phyloP scores from a whole-genome alignment of 768 basidiomycete species.

The Mycena olivaceomarginata region DNA sequence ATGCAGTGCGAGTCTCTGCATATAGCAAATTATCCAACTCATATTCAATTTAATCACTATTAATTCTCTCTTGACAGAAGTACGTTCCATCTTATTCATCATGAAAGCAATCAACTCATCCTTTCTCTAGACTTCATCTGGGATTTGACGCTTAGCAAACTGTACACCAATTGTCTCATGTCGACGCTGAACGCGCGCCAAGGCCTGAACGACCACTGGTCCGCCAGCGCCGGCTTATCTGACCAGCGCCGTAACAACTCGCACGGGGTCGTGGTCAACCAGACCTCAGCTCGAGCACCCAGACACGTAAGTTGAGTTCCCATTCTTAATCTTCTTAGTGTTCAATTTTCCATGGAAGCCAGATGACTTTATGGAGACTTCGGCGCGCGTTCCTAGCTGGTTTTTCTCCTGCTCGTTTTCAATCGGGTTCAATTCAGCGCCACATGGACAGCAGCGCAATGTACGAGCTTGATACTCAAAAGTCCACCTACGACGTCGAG shows the following conservation, averaged over 20 bases:
- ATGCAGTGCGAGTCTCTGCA: constrained; percentile 62
- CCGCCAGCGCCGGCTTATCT: constrained; percentile 46
- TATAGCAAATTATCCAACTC: not conserved
- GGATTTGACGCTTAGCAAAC: constrained; percentile 67
- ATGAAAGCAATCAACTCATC: not conserved
- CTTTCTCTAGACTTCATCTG: not conserved
- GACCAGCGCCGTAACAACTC: constrained; percentile 49
- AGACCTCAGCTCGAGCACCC: constrained; percentile 15
- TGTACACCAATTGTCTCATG: constrained; percentile 69
- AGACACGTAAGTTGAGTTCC: constrained; percentile 30
- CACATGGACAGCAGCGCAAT: constrained; percentile 40
- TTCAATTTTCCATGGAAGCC: constrained; percentile 12
- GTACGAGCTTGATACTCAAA: constrained; percentile 57
- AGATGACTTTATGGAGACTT: constrained; percentile 36
- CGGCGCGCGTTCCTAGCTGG: not conserved
- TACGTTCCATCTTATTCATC: not conserved
- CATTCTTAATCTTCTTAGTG: not conserved
- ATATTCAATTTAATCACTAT: not conserved
- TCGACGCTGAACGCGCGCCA: constrained; percentile 70
- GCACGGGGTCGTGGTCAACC: constrained; percentile 20
- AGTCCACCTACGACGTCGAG: constrained; percentile 44
- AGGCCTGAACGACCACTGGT: constrained; percentile 53
- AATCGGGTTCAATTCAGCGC: constrained; percentile 24
- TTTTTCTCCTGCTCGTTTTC: not conserved
- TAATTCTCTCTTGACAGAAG: not conserved